Evolutionary conservation across 2,329 filamentous ascomycete genomes (phyloP), one percentile per base, ranked within the genome.

Genomic region (Cordyceps cateniannulata): DNA sequence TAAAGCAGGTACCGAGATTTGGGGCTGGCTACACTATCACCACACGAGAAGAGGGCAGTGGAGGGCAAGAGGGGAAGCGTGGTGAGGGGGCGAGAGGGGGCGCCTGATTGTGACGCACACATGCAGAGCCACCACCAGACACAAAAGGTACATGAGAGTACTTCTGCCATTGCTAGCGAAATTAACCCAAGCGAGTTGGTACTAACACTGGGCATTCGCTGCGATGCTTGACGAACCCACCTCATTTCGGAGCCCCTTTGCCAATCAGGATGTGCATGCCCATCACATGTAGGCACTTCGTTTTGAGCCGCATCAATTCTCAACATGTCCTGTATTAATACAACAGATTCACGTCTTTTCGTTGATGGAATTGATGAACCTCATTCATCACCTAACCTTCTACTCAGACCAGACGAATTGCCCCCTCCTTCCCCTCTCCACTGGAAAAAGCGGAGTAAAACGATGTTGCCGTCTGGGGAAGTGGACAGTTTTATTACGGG

Each of bases 381-480:
- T 9, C 10, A 5, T 10, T 16, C 14, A n/a, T 14, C 24, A 20
- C 32, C 55, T 49, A 27, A 40, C 55, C 45, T 49, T 20, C 16
- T 20, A 16, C 16, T 22, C 18, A 49, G 38, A 51, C 47, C 56
- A 45, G 56, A 59, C 32, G 56, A 52, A 59, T 14, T n/a, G n/a
- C n/a, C n/a, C 14, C 12, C 10, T 22, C 16, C n/a, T n/a, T 10
- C 20, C 18, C n/a, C 25, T 59, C 47, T 59, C 55, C 55, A 50
- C 55, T 44, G 16, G 7, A 24, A 29, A 42, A 44, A 38, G 45
- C 44, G 44, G 55, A 44, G 47, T 51, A 25, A 59, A n/a, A 35
- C 56, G 56, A 59, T 59, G 56, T 27, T 35, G 29, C 56, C 56
- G 56, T 59, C 56, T 59, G 56, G 56, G 56, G 56, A 59, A 59